Evolutionary conservation across 2,329 filamentous ascomycete species (phyloP).

Genomic region (Aspergillus sp.): DNA sequence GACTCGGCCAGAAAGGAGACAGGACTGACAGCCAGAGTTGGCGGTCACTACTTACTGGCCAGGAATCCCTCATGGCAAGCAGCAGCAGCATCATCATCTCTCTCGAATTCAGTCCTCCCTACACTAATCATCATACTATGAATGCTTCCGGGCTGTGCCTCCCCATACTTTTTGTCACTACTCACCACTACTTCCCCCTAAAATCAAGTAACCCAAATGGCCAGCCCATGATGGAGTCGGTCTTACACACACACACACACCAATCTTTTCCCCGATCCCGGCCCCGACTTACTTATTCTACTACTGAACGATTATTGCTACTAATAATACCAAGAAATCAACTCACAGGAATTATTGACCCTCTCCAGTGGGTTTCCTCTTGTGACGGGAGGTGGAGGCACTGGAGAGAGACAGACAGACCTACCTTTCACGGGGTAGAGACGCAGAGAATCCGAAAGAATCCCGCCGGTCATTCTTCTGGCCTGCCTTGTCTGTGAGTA

Average conservation of each 20-base stretch:
- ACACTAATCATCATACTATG: background rate
- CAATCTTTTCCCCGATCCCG: background rate
- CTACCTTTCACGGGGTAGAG: conserved; percentile 5
- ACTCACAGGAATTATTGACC: background rate
- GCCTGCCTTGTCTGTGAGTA: background rate
- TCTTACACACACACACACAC: background rate
- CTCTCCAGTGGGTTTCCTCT: background rate
- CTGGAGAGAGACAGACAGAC: no score
- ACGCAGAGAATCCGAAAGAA: conserved; percentile 8
- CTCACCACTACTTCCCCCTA: background rate
- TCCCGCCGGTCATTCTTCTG: background rate
- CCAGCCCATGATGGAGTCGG: background rate
- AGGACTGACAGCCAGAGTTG: background rate
- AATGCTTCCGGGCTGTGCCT: background rate
- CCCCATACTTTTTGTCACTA: background rate
- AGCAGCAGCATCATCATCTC: conserved; percentile 1
- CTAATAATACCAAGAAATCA: background rate
- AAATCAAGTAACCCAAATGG: background rate
- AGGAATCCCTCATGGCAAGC: conserved; percentile 5
- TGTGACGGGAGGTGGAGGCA: background rate
- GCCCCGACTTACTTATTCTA: background rate
- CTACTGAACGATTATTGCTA: background rate
- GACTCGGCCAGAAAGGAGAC: background rate
- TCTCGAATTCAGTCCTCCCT: no score
- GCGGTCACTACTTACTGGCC: background rate